Percentiles rank a stretch among this genome's conserved stretches.
phyloP scores from a whole-genome alignment of 192 early-diverging fungal genomes.

The Backusella psychrophila region DNA sequence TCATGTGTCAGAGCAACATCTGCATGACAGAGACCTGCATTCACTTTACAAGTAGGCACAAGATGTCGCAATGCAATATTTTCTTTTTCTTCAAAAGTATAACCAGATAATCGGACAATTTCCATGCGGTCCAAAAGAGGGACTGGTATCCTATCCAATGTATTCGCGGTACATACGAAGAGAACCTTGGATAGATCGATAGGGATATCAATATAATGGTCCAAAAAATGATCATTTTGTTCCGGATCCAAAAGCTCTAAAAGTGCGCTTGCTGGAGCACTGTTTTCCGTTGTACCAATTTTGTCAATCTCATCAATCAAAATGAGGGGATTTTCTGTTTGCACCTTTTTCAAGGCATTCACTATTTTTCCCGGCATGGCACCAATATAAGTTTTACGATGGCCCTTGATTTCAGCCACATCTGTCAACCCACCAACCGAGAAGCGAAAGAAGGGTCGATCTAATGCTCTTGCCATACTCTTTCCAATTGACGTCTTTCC shows the following conservation, averaged over 20 bases:
- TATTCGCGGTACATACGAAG: slow-evolving; percentile 99
- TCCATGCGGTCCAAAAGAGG: slow-evolving; percentile 99
- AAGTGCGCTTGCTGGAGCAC: slow-evolving; percentile 93
- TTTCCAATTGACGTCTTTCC: slow-evolving; percentile 99
- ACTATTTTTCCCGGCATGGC: slow-evolving; percentile 99
- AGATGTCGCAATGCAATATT: slow-evolving; percentile 91
- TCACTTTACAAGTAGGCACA: slow-evolving; percentile 73
- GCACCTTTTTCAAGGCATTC: slow-evolving; percentile 96
- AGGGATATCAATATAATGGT: slow-evolving; percentile 99
- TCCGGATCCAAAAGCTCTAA: slow-evolving; percentile 97
- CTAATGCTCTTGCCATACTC: slow-evolving; percentile 91
- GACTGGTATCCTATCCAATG: slow-evolving; percentile 94
- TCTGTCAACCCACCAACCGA: slow-evolving; percentile 97
- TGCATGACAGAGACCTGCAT: slow-evolving; percentile 71
- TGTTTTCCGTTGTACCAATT: slow-evolving; percentile 86
- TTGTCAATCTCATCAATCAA: slow-evolving; percentile 99
- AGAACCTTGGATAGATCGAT: slow-evolving; percentile 96
- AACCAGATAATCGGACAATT: slow-evolving; percentile 90
- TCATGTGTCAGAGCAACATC: slow-evolving; percentile 67
- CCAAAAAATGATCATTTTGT: slow-evolving; percentile 94
- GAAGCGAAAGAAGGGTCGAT: slow-evolving; percentile 94
- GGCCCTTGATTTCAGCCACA: slow-evolving; percentile 98
- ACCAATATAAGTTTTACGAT: slow-evolving; percentile 96
- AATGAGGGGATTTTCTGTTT: slow-evolving; percentile 96
- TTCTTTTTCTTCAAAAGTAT: slow-evolving; percentile 81